These are phyloP conservation scores for Syncephalastrum monosporum DNA, from an alignment of 371 early-diverging fungal species.

Conservation along the genomic window DNA sequence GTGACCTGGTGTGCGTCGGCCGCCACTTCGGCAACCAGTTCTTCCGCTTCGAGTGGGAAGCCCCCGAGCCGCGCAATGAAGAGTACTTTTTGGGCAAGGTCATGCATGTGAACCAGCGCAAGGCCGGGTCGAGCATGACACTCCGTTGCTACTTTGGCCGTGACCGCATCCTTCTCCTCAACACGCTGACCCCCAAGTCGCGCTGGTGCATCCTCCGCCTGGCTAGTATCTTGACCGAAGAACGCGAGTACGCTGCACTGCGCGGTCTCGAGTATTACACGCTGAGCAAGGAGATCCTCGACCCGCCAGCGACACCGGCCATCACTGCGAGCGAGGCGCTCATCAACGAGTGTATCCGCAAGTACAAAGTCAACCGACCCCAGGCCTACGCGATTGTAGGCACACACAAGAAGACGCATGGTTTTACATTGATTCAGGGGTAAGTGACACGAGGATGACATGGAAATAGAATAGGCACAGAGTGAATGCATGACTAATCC, in stretches of 20 bases:
- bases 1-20: conserved; percentile 52
- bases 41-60: conserved; percentile 16
- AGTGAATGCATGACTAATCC: conserved; percentile 1
- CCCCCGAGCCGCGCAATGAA: conserved; percentile 6
- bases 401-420: conserved; percentile 63
- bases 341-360: conserved; percentile 54
- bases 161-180: conserved; percentile 39
- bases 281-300: conserved; percentile 65
- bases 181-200: conserved; percentile 46
- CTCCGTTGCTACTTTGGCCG: conserved; percentile 49
- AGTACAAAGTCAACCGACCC: conserved; percentile 80
- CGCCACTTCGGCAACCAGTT: conserved; percentile 48
- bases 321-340: conserved; percentile 26
- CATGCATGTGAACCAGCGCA: conserved; percentile 37
- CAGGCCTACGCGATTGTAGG: conserved; percentile 86
- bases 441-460: conserved; percentile 21
- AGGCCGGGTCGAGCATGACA: conserved; percentile 45
- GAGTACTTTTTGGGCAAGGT: conserved; percentile 64
- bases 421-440: conserved; percentile 93
- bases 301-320: conserved; percentile 37
- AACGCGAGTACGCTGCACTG: conserved; percentile 87
- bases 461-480: not conserved
- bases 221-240: conserved; percentile 67
- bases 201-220: conserved; percentile 34
- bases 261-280: conserved; percentile 63